These are phyloP conservation scores for Metroxylon sagu DNA, from an alignment of 176 grass and related monocot genomes.

Conservation along the genomic window DNA sequence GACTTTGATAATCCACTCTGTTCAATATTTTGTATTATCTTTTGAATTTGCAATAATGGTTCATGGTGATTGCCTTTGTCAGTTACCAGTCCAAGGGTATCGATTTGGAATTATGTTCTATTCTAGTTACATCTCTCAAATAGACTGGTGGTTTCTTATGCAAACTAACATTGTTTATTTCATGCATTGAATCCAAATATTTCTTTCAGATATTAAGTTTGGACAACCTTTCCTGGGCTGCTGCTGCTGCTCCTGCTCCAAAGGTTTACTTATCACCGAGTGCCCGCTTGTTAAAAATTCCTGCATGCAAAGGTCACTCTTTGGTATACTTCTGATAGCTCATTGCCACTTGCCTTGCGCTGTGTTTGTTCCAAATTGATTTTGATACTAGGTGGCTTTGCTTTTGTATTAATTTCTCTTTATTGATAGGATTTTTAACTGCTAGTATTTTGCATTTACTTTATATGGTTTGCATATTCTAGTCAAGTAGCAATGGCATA, in stretches of 20 bases:
- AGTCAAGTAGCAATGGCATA: no score
- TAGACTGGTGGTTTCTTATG: background rate
- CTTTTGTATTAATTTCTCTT: slow-evolving; percentile 5
- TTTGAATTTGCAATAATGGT: background rate
- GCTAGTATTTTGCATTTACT: no score
- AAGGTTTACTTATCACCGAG: slow-evolving; percentile 49
- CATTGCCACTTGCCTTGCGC: slow-evolving; percentile 14
- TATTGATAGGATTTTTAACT: background rate
- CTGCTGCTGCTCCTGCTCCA: slow-evolving; percentile 39
- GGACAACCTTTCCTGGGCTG: slow-evolving; percentile 78
- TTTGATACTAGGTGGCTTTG: background rate
- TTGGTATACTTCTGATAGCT: slow-evolving; percentile 56
- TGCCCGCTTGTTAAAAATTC: slow-evolving; percentile 51
- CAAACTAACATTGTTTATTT: background rate
- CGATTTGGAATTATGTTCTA: no score
- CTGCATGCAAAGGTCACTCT: slow-evolving; percentile 86
- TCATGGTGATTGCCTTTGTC: no score
- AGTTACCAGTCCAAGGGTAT: no score
- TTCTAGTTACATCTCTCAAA: no score
- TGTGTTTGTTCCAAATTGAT: background rate
- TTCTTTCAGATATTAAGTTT: slow-evolving; percentile 74
- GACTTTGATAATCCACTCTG: no score
- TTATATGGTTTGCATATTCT: no score
- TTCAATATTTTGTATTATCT: background rate
- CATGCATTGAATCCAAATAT: slow-evolving; percentile 20